A percentile compares a stretch with the other conserved stretches of the same genome.
Evolutionary conservation across 805 yeast species (phyloP).

Genomic region (Yarrowia bubula): DNA sequence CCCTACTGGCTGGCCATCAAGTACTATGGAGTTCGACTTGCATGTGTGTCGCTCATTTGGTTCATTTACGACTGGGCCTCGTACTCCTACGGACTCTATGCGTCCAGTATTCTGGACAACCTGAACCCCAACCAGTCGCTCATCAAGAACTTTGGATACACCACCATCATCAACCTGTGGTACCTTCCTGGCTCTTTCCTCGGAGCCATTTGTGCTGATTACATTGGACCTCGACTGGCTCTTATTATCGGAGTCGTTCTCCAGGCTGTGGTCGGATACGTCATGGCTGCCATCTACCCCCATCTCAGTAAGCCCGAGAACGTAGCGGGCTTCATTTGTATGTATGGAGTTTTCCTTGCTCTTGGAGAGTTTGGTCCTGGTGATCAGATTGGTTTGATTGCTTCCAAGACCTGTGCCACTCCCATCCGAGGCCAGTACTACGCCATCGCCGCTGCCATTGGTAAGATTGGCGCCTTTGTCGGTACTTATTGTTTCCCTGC

Average conservation of each 20-base stretch:
- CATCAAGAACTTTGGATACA: conserved; percentile 86
- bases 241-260: conserved; percentile 61
- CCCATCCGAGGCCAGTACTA: conserved; percentile 88
- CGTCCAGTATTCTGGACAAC: conserved; percentile 65
- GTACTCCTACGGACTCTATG: conserved; percentile 84
- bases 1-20: conserved; percentile 72
- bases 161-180: conserved; percentile 80
- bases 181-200: conserved; percentile 86
- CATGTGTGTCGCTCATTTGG: conserved; percentile 77
- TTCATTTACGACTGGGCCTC: conserved; percentile 85
- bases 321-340: conserved; percentile 77
- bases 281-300: conserved; percentile 72
- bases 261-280: conserved; percentile 78
- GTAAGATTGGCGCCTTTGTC: conserved; percentile 89
- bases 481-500: conserved; percentile 91
- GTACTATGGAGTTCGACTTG: conserved; percentile 79
- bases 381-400: conserved; percentile 82
- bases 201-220: conserved; percentile 83
- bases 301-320: conserved; percentile 48
- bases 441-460: conserved; percentile 87
- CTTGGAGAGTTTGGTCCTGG: conserved; percentile 96
- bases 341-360: conserved; percentile 82
- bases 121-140: conserved; percentile 60
- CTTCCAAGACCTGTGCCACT: conserved; percentile 82
- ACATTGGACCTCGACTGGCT: conserved; percentile 85